A percentile compares a stretch with the other conserved stretches of the same genome.
Conservation (phyloP, 2,329 filamentous ascomycete genomes). For the Fusarium sp. region DNA sequence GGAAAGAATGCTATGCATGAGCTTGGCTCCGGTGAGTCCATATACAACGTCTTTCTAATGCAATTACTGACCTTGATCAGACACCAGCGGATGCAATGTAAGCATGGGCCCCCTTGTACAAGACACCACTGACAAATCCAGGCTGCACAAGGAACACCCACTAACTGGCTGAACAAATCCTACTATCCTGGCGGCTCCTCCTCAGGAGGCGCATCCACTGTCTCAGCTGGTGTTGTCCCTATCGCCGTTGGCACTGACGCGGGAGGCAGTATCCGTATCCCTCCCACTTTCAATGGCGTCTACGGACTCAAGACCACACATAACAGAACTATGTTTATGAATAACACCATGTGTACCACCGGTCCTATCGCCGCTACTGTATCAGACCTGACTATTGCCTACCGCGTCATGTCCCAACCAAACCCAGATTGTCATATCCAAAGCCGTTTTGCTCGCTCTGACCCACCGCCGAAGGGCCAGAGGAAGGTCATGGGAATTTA, state of each 20-base stretch:
- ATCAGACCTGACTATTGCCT: slow-evolving; percentile 83
- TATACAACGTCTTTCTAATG: background rate
- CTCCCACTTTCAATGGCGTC: slow-evolving; percentile 78
- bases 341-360: slow-evolving; percentile 68
- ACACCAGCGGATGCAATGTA: slow-evolving; percentile 85
- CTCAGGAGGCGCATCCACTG: slow-evolving; percentile 77
- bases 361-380: slow-evolving; percentile 82
- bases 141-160: slow-evolving; percentile 76
- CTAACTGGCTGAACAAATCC: slow-evolving; percentile 78
- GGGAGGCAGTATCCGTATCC: slow-evolving; percentile 80
- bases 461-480: slow-evolving; percentile 53
- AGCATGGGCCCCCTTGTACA: slow-evolving; percentile 23
- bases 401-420: slow-evolving; percentile 80
- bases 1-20: slow-evolving; percentile 86
- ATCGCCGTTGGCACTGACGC: slow-evolving; percentile 80
- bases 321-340: slow-evolving; percentile 70
- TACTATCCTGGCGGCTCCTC: slow-evolving; percentile 88
- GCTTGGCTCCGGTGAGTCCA: slow-evolving; percentile 71
- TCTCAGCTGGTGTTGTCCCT: slow-evolving; percentile 78
- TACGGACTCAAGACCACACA: slow-evolving; percentile 86
- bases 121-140: slow-evolving; percentile 53
- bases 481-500: slow-evolving; percentile 78
- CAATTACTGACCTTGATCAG: slow-evolving; percentile 49
- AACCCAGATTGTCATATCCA: slow-evolving; percentile 71
- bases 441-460: slow-evolving; percentile 69